Percentiles rank a stretch among this genome's conserved stretches.
phyloP scores from a whole-genome alignment of 768 basidiomycete species.

The Lyophyllum decastes region DNA sequence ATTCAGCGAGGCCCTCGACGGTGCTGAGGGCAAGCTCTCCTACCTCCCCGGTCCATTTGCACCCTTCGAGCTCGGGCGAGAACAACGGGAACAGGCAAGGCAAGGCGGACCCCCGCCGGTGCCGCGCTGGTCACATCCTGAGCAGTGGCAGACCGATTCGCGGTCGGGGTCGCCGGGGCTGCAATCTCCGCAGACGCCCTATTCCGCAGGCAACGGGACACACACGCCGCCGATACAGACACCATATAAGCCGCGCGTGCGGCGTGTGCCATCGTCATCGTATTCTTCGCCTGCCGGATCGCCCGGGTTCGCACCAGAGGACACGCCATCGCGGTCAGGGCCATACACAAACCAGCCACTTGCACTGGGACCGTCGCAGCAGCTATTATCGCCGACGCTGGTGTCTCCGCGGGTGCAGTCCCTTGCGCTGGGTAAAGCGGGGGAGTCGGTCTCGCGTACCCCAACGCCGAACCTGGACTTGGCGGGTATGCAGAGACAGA shows the following conservation, averaged over 20 bases:
- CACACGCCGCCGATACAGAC: constrained; percentile 50
- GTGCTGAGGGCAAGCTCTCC: constrained; percentile 62
- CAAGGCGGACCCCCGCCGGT: constrained; percentile 23
- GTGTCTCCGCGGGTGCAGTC: constrained; percentile 49
- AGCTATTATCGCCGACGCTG: constrained; percentile 28
- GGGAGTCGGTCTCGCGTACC: constrained; percentile 59
- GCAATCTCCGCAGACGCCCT: constrained; percentile 31
- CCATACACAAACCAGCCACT: constrained; percentile 52
- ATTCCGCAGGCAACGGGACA: constrained; percentile 37
- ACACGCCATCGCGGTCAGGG: constrained; percentile 51
- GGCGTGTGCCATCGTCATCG: constrained; percentile 33
- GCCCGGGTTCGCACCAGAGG: constrained; percentile 38
- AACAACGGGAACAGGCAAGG: constrained; percentile 39
- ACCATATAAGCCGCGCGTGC: constrained; percentile 75
- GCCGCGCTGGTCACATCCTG: constrained; percentile 42
- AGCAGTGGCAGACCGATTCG: constrained; percentile 19
- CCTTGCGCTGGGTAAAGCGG: constrained; percentile 23
- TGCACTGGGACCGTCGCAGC: constrained; percentile 51
- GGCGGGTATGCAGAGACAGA: constrained; percentile 70
- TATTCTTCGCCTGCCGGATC: constrained; percentile 24
- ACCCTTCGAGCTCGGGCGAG: constrained; percentile 63
- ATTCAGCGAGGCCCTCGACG: constrained; percentile 81
- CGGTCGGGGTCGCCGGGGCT: constrained; percentile 16
- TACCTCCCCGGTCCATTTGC: constrained; percentile 72
- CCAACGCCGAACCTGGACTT: constrained; percentile 73